phyloP scores from a whole-genome alignment of 805 yeast genomes.

The Teunomyces kruisii region DNA sequence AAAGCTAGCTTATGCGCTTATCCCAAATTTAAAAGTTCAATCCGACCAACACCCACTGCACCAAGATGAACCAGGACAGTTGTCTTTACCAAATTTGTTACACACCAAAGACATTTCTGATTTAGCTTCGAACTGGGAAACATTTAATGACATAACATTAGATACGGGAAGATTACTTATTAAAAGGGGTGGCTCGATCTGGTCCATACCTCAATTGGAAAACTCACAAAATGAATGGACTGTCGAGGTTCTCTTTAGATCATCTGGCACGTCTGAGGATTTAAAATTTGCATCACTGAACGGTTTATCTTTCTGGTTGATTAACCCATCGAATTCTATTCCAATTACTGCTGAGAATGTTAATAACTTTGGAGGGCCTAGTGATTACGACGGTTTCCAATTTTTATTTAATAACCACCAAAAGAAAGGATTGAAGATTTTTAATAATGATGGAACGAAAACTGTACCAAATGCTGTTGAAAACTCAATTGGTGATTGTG shows the following conservation, averaged over 20 bases:
- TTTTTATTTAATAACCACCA: constrained; percentile 52
- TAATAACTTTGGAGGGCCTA: constrained; percentile 54
- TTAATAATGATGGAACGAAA: constrained; percentile 57
- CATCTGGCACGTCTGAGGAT: constrained; percentile 45
- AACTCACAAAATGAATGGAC: constrained; percentile 46
- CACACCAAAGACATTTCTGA: constrained; percentile 21
- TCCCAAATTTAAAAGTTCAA: neutral
- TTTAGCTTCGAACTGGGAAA: constrained; percentile 29
- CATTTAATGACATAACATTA: constrained; percentile 29
- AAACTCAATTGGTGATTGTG: constrained; percentile 54
- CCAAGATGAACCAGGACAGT: constrained; percentile 17
- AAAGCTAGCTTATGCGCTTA: neutral
- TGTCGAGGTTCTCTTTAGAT: constrained; percentile 61
- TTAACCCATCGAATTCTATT: constrained; percentile 27
- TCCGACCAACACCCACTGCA: neutral
- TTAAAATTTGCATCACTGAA: constrained; percentile 34
- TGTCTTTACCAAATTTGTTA: constrained; percentile 38
- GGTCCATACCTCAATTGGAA: constrained; percentile 34
- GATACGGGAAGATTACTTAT: constrained; percentile 53
- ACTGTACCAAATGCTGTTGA: constrained; percentile 26
- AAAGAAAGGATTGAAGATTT: constrained; percentile 56
- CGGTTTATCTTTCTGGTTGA: constrained; percentile 60
- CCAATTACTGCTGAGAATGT: constrained; percentile 15
- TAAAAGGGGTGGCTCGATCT: constrained; percentile 44
- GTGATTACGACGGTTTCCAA: constrained; percentile 61